These are phyloP conservation scores for Aspergillus indologenus DNA, from an alignment of 495 filamentous ascomycete genomes.

Conservation along the genomic window DNA sequence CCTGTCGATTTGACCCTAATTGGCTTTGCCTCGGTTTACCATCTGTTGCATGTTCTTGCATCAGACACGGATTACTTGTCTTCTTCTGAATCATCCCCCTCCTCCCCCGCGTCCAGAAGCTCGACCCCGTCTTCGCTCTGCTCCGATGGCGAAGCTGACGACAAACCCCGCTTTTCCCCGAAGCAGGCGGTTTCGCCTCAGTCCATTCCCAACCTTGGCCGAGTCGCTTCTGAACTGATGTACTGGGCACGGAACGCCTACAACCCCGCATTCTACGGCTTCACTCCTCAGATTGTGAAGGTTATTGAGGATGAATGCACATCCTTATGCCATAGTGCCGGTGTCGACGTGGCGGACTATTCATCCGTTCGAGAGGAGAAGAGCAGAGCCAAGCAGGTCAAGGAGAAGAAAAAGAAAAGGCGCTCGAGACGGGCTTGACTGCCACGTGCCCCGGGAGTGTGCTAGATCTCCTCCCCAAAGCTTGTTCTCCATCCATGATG, in stretches of 20 bases:
- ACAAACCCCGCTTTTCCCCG: conserved; percentile 19
- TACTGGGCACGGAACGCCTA: conserved; percentile 50
- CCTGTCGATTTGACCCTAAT: conserved; percentile 61
- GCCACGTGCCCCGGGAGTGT: background rate
- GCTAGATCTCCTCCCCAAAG: background rate
- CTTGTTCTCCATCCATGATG: background rate
- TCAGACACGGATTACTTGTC: conserved; percentile 51
- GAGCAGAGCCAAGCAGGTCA: conserved; percentile 14
- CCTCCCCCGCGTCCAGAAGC: conserved; percentile 15
- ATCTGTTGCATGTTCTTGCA: conserved; percentile 58
- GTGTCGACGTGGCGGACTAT: conserved; percentile 38
- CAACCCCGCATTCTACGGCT: conserved; percentile 46
- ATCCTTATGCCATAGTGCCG: conserved; percentile 34
- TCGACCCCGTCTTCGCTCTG: conserved; percentile 22
- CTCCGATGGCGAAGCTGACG: conserved; percentile 35
- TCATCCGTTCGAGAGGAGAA: conserved; percentile 23
- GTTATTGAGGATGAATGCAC: conserved; percentile 43
- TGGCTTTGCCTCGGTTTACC: conserved; percentile 74
- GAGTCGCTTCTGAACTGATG: conserved; percentile 42
- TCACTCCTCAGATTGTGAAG: conserved; percentile 37
- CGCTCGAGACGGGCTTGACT: conserved; percentile 4
- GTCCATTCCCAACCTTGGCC: conserved; percentile 39
- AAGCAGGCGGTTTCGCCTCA: conserved; percentile 20
- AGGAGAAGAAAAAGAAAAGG: conserved; percentile 18
- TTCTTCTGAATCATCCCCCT: conserved; percentile 36